Conservation (phyloP, 345 rosid genomes). For the Eucalyptus sp. region DNA sequence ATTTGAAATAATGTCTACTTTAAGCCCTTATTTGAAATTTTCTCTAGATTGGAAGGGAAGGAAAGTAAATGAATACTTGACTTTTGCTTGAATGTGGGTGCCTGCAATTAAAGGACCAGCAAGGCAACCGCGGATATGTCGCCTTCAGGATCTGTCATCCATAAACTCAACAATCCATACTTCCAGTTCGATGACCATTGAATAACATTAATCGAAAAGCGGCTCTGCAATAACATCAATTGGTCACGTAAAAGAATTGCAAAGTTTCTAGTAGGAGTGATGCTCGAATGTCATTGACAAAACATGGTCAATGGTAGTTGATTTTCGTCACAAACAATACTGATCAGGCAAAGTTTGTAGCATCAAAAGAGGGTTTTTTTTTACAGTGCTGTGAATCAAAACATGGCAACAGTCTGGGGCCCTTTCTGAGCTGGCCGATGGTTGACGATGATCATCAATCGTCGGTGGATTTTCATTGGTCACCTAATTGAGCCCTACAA, state of each 20-base stretch:
- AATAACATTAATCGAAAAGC: not conserved
- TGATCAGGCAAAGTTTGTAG: not conserved
- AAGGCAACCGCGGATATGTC: not conserved
- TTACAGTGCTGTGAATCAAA: not conserved
- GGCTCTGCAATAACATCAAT: not conserved
- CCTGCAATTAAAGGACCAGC: not conserved
- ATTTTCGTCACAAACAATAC: not conserved
- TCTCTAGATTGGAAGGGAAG: not conserved
- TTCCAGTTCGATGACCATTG: not conserved
- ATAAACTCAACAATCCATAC: not conserved
- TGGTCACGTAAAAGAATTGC: not conserved
- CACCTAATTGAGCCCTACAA: not conserved
- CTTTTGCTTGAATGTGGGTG: not conserved
- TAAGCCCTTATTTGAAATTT: too few species aligned
- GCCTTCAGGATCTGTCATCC: not conserved
- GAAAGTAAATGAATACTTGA: not conserved
- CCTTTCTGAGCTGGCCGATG: not conserved
- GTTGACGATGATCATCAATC: not conserved
- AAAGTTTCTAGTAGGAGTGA: not conserved
- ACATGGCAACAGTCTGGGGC: not conserved
- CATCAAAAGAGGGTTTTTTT: not conserved
- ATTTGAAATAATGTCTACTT: too few species aligned
- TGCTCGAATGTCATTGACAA: not conserved
- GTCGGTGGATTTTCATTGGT: not conserved
- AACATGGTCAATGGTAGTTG: not conserved